phyloP scores from a whole-genome alignment of 2,329 filamentous ascomycete species.

The Fusarium stilboides region DNA sequence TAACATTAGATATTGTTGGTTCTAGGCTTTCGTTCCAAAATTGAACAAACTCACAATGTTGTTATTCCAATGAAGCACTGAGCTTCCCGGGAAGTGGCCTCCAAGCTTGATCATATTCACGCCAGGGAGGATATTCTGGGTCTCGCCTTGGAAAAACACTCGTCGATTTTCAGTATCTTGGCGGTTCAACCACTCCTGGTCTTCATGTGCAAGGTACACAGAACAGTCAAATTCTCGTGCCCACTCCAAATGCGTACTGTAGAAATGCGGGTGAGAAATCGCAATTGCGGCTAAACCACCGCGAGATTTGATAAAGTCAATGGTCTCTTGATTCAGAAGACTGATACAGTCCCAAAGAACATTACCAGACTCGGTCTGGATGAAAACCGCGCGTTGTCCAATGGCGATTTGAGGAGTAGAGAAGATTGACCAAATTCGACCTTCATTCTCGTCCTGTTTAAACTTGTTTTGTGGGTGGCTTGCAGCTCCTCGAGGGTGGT shows the following conservation, averaged over 20 bases:
- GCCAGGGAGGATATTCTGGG: conserved; percentile 61
- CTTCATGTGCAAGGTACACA: conserved; percentile 77
- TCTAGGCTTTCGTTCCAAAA: conserved; percentile 74
- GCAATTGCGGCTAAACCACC: conserved; percentile 80
- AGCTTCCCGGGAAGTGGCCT: conserved; percentile 83
- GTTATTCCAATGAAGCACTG: conserved; percentile 73
- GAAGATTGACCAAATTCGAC: conserved; percentile 62
- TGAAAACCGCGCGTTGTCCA: conserved; percentile 80
- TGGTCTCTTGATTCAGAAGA: conserved; percentile 75
- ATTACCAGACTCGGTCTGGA: conserved; percentile 76
- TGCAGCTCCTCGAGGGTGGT: conserved; percentile 53
- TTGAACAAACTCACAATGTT: conserved; percentile 83
- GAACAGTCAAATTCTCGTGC: conserved; percentile 76
- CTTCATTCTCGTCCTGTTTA: conserved; percentile 61
- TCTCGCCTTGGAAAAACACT: conserved; percentile 62
- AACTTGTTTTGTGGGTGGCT: conserved; percentile 68
- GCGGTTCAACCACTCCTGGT: conserved; percentile 73
- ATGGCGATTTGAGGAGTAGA: conserved; percentile 76
- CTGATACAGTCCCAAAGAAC: conserved; percentile 85
- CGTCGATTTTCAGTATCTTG: conserved; percentile 55
- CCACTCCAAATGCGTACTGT: conserved; percentile 82
- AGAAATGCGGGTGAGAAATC: conserved; percentile 87
- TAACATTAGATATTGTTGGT: conserved; percentile 54
- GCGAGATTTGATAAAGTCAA: conserved; percentile 68
- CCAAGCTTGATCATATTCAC: conserved; percentile 78